These are phyloP conservation scores for Stipa capillata DNA, from an alignment of 176 grass and related monocot species.

Conservation along the genomic window DNA sequence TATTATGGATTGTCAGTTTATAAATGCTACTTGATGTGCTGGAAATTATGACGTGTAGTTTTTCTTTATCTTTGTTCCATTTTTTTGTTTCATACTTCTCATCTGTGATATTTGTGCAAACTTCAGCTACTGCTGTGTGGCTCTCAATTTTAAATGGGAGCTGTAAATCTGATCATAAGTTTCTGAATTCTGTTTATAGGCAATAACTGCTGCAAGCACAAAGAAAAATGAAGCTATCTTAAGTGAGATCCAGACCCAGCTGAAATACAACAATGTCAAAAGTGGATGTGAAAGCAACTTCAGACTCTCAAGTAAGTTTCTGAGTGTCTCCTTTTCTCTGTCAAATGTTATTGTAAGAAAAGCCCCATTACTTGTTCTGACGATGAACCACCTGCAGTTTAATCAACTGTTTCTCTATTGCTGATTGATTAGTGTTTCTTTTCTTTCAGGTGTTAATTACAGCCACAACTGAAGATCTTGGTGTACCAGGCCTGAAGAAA, in stretches of 20 bases:
- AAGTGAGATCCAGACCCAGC: slow-evolving; percentile 49
- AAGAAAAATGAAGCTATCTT: slow-evolving; percentile 49
- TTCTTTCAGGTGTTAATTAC: slow-evolving; percentile 48
- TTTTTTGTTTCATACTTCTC: background rate
- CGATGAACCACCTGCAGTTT: background rate
- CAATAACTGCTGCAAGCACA: slow-evolving; percentile 37
- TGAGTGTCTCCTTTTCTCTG: background rate
- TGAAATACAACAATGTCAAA: slow-evolving; percentile 38
- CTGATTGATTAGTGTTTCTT: background rate
- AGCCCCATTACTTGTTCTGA: background rate
- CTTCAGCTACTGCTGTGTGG: background rate
- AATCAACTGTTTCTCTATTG: background rate
- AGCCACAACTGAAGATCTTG: slow-evolving; percentile 39
- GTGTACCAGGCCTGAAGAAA: slow-evolving; percentile 48
- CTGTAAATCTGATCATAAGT: background rate
- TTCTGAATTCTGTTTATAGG: slow-evolving; percentile 16
- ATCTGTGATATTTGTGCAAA: background rate
- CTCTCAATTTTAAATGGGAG: background rate
- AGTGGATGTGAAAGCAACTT: slow-evolving; percentile 54
- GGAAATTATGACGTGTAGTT: background rate
- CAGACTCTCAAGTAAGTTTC: slow-evolving; percentile 44
- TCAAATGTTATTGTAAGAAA: background rate
- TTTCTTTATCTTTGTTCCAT: background rate
- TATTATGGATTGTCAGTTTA: background rate
- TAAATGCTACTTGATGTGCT: background rate